Conservation (phyloP, 2,329 filamentous ascomycete species). For the Juglanconis sp. region DNA sequence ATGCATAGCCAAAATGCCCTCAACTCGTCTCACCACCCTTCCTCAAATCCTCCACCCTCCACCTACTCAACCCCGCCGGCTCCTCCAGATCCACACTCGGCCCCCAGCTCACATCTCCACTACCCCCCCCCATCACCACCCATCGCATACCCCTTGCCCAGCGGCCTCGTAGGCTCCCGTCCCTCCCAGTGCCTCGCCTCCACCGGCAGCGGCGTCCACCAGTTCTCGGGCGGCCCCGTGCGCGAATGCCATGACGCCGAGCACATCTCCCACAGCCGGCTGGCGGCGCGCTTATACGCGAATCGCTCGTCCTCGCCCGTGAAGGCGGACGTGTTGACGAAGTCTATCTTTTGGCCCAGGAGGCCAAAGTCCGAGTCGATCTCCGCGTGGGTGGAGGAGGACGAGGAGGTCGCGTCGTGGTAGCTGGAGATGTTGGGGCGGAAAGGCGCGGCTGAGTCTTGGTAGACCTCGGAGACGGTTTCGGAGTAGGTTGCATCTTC, state of each 20-base stretch:
- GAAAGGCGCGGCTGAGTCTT: conserved; percentile 74
- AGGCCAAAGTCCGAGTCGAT: conserved; percentile 54
- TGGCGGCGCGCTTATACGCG: conserved; percentile 73
- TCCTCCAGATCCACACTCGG: conserved; percentile 39
- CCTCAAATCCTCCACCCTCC: conserved; percentile 30
- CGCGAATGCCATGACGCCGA: conserved; percentile 68
- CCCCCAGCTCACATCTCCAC: conserved; percentile 39
- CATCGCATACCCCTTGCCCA: conserved; percentile 15
- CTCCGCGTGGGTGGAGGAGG: conserved; percentile 51
- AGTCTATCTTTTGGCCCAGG: conserved; percentile 51
- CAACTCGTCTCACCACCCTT: conserved; percentile 12
- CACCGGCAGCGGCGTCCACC: conserved; percentile 65
- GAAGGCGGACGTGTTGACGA: conserved; percentile 62
- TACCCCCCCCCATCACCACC: background rate
- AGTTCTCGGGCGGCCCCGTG: conserved; percentile 44
- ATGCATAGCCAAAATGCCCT: too few species aligned
- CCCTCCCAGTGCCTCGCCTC: conserved; percentile 50
- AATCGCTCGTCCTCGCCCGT: conserved; percentile 81
- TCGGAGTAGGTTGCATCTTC: conserved; percentile 60
- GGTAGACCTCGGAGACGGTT: conserved; percentile 70
- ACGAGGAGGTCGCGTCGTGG: conserved; percentile 31
- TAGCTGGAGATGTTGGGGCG: conserved; percentile 74
- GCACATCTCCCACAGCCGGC: conserved; percentile 80
- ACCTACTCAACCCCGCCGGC: conserved; percentile 38
- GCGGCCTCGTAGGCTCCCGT: conserved; percentile 19